Evolutionary conservation across 176 grass and related monocot species (phyloP).

Genomic region (Rhynchospora pubera): DNA sequence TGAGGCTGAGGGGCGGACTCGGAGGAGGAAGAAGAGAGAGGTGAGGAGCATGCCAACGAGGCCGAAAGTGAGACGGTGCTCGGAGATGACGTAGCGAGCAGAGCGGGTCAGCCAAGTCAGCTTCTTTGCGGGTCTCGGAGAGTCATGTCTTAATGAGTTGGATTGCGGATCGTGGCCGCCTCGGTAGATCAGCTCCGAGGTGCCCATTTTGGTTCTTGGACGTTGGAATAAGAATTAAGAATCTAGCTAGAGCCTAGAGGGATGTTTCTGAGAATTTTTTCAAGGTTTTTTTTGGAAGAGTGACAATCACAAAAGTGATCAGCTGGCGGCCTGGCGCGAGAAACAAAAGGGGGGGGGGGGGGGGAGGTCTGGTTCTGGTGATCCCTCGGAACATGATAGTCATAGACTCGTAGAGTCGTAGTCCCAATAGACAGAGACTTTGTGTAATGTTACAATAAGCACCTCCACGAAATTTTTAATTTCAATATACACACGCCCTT

Average conservation of each 20-base stretch:
- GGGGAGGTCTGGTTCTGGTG: no score
- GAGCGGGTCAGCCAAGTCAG: constrained; percentile 51
- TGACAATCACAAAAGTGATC: no score
- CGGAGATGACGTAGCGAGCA: constrained; percentile 39
- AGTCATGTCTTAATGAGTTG: constrained; percentile 19
- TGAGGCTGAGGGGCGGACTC: neutral
- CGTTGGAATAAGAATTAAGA: no score
- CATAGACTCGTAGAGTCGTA: no score
- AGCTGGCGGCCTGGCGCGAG: no score
- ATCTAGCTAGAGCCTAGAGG: no score
- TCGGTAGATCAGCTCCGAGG: constrained; percentile 80
- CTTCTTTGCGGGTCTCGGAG: constrained; percentile 51
- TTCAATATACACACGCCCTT: neutral
- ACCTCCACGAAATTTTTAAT: neutral
- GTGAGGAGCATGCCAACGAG: constrained; percentile 65
- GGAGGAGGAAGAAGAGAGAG: constrained; percentile 45
- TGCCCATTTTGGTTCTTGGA: constrained; percentile 30
- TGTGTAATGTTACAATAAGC: neutral
- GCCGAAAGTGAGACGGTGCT: constrained; percentile 67
- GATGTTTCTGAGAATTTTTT: neutral
- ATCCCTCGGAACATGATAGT: neutral
- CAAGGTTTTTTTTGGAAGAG: neutral
- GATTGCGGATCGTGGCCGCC: constrained; percentile 26
- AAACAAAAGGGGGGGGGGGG: no score
- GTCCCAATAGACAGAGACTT: no score